phyloP scores from a whole-genome alignment of 2,329 filamentous ascomycete genomes.

The Colletotrichum siamense region DNA sequence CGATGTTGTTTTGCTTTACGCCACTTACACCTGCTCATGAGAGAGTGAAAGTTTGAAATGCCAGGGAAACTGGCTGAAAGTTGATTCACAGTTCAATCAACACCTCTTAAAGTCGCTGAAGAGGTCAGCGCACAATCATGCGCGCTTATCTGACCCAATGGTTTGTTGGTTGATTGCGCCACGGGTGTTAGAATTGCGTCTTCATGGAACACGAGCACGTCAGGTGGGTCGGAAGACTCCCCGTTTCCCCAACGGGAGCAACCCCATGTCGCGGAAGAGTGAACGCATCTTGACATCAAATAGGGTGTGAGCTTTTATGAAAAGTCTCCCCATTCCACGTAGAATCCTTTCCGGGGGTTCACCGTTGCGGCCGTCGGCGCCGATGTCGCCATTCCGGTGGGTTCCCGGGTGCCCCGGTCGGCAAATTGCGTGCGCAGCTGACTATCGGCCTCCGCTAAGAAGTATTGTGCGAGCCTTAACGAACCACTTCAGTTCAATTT shows the following conservation, averaged over 20 bases:
- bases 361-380: neutral
- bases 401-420: neutral
- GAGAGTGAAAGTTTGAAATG: rapidly evolving
- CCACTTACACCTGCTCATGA: rapidly evolving
- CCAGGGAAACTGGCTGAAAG: rapidly evolving
- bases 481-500: rapidly evolving
- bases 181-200: constrained; percentile 5
- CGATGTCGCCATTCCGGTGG: neutral
- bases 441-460: neutral
- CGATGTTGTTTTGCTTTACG: no score
- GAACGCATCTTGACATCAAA: neutral
- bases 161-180: neutral
- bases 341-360: neutral
- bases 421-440: neutral
- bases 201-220: constrained; percentile 12
- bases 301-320: neutral
- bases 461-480: neutral
- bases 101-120: neutral
- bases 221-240: constrained; percentile 4
- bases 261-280: neutral
- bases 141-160: neutral
- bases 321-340: neutral
- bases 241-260: neutral
- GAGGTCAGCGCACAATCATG: neutral
- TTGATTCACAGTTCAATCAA: rapidly evolving